Evolutionary conservation across 768 basidiomycete genomes (phyloP).

Genomic region (Infundibulicybe gibba): DNA sequence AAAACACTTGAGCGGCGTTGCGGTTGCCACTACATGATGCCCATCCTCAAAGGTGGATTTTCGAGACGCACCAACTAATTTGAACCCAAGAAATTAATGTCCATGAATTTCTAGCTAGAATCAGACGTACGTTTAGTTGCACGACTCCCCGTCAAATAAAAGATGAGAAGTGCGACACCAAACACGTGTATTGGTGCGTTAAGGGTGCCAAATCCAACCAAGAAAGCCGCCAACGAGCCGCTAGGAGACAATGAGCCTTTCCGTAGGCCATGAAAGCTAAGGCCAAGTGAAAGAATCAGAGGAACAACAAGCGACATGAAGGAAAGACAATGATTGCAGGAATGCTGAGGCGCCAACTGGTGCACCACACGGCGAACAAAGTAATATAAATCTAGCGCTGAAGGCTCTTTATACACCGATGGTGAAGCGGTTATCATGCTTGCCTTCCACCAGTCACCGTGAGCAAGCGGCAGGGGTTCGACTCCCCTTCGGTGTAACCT

Average conservation of each 20-base stretch:
- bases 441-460: constrained; percentile 58
- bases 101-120: not conserved
- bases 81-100: not conserved
- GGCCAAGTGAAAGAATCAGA: constrained; percentile 42
- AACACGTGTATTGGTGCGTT: constrained; percentile 63
- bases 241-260: constrained; percentile 73
- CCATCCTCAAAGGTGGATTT: constrained; percentile 81
- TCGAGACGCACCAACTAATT: constrained; percentile 62
- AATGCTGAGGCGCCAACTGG: too few species aligned
- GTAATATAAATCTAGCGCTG: too few species aligned
- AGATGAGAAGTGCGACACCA: constrained; percentile 63
- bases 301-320: constrained; percentile 28
- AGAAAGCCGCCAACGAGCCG: constrained; percentile 74
- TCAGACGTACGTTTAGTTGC: constrained; percentile 77
- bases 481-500: constrained; percentile 41
- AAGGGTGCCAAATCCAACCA: constrained; percentile 73
- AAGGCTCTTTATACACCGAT: constrained; percentile 32
- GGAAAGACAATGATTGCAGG: too few species aligned
- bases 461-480: constrained; percentile 49
- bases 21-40: constrained; percentile 73
- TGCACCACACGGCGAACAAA: too few species aligned
- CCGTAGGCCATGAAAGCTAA: constrained; percentile 67
- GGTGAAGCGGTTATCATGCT: constrained; percentile 94
- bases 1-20: constrained; percentile 76
- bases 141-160: constrained; percentile 77